Percentiles rank a stretch among this genome's conserved stretches.
These are phyloP conservation scores for Populus tomentosa DNA, from an alignment of 441 rosid species.

Conservation along the genomic window DNA sequence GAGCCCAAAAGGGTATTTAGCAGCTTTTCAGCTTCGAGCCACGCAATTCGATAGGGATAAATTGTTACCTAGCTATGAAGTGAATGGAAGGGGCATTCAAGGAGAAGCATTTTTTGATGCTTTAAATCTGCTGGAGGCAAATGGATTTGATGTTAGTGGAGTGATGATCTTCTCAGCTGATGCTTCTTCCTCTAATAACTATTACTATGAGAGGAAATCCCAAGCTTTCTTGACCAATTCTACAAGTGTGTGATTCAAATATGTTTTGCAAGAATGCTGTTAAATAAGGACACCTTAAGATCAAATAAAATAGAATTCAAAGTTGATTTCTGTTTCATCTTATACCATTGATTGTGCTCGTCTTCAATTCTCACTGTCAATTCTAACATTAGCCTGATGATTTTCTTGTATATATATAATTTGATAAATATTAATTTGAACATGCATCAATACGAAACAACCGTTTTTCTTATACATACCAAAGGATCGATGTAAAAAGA, in stretches of 20 bases:
- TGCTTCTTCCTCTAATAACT: slow-evolving; percentile 19
- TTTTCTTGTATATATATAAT: too few relatives aligned
- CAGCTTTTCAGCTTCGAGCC: slow-evolving; percentile 32
- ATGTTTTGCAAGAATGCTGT: too few relatives aligned
- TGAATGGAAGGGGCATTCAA: slow-evolving; percentile 54
- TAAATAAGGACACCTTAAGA: too few relatives aligned
- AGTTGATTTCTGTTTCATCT: too few relatives aligned
- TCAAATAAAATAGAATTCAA: too few relatives aligned
- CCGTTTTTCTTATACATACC: too few relatives aligned
- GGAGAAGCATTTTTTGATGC: slow-evolving; percentile 52
- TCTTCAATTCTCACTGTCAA: too few relatives aligned
- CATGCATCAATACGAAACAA: too few relatives aligned
- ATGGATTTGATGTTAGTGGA: slow-evolving; percentile 43
- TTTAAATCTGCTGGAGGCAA: slow-evolving; percentile 29
- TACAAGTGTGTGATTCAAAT: slow-evolving; percentile 12
- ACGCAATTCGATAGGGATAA: slow-evolving; percentile 33
- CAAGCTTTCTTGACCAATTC: slow-evolving; percentile 51
- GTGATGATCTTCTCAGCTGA: slow-evolving; percentile 62
- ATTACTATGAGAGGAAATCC: slow-evolving; percentile 41
- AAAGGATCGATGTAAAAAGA: too few relatives aligned
- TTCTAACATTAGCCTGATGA: too few relatives aligned
- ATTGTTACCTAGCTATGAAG: slow-evolving; percentile 52
- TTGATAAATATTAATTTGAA: too few relatives aligned
- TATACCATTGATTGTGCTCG: too few relatives aligned
- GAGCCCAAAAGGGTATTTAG: slow-evolving; percentile 5